Conservation (phyloP, 306 rosid species). For the Vicia faba region DNA sequence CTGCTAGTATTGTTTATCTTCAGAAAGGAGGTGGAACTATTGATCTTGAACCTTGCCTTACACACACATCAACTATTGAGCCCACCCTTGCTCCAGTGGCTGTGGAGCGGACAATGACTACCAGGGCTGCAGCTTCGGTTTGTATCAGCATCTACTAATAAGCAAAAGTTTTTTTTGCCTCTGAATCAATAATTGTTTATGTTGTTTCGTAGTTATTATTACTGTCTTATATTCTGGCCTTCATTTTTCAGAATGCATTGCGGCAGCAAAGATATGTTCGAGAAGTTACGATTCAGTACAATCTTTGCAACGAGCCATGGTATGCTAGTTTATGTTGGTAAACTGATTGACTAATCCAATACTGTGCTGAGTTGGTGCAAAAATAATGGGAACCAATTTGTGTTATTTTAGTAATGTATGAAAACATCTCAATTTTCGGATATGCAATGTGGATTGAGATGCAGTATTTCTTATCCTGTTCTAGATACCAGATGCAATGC, state of each 20-base stretch:
- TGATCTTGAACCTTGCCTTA: slow-evolving; percentile 96
- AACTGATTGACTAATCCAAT: slow-evolving; percentile 15
- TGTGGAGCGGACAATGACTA: slow-evolving; percentile 95
- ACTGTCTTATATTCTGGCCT: slow-evolving; percentile 31
- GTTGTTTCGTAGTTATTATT: slow-evolving; percentile 16
- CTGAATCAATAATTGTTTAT: slow-evolving; percentile 13
- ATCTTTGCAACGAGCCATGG: slow-evolving; percentile 99
- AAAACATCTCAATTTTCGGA: slow-evolving; percentile 12
- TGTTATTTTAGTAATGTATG: slow-evolving; percentile 19
- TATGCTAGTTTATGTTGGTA: slow-evolving; percentile 39
- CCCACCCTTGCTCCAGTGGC: slow-evolving; percentile 98
- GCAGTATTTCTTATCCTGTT: slow-evolving; percentile 22
- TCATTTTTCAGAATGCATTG: slow-evolving; percentile 79
- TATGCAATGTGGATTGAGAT: slow-evolving; percentile 14
- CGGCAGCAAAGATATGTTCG: slow-evolving; percentile 92
- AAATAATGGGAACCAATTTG: slow-evolving; percentile 5
- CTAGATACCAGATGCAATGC: slow-evolving; percentile 5
- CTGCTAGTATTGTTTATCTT: slow-evolving; percentile 31
- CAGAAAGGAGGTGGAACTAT: slow-evolving; percentile 97
- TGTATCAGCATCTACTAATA: slow-evolving; percentile 39
- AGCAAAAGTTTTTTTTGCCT: slow-evolving; percentile 6
- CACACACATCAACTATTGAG: slow-evolving; percentile 89
- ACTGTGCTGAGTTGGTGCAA: slow-evolving; percentile 10
- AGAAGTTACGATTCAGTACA: slow-evolving; percentile 97
- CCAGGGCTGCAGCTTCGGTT: slow-evolving; percentile 99